A percentile compares a stretch with the other conserved stretches of the same genome.
Evolutionary conservation across 306 rosid species (phyloP).

Genomic region (Vigna hirtella): DNA sequence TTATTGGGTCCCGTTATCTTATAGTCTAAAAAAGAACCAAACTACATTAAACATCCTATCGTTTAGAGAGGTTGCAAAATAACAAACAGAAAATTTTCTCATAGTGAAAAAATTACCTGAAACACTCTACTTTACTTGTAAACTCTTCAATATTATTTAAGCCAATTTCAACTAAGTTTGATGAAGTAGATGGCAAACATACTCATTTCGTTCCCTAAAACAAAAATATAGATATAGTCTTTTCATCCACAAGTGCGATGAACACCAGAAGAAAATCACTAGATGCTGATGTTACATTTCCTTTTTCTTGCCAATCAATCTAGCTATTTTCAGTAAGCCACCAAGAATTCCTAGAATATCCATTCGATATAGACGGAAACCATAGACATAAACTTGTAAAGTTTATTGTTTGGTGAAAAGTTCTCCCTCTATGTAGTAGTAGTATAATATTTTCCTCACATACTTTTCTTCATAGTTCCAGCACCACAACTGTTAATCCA

Average conservation of each 20-base stretch:
- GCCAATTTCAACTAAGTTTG: too few species aligned
- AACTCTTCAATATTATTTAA: too few species aligned
- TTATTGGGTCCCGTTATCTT: too few species aligned
- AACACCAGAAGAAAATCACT: not conserved
- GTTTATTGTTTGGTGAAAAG: not conserved
- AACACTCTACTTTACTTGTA: too few species aligned
- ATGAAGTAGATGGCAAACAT: too few species aligned
- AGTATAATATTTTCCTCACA: not conserved
- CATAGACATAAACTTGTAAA: not conserved
- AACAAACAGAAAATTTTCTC: too few species aligned
- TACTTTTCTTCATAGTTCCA: conserved; percentile 67
- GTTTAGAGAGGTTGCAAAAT: too few species aligned
- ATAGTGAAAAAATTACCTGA: too few species aligned
- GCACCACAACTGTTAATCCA: conserved; percentile 72
- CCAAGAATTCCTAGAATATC: not conserved
- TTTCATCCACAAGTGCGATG: not conserved
- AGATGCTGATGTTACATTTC: not conserved
- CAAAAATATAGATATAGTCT: not conserved
- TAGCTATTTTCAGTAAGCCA: not conserved
- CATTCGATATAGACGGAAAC: not conserved
- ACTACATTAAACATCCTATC: too few species aligned
- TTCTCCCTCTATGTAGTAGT: not conserved
- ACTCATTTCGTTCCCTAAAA: too few species aligned
- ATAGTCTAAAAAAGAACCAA: too few species aligned
- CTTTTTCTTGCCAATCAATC: too few species aligned